Evolutionary conservation across 257 asterid species (phyloP), one percentile per base, ranked within the genome.

Genomic region (Mentha longifolia): DNA sequence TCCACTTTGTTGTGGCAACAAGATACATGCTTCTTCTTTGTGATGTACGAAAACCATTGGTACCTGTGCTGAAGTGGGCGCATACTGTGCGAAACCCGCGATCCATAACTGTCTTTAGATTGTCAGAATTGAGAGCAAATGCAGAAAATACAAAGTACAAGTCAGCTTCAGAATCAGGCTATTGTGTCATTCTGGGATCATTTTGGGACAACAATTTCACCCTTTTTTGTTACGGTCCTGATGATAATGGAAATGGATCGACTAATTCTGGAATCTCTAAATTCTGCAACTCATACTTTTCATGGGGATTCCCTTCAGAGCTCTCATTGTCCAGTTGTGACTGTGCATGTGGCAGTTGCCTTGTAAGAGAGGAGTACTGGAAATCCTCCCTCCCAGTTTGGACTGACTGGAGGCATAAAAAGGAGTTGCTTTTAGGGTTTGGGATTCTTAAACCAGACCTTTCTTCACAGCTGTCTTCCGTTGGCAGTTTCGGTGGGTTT

Each of bases 381-480:
- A 79, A 83, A 66, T 81, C 74, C 35, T 71, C 91, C 45, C 85
- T 82, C 57, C 89, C 88, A 14, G 73, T 41, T 61, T 91, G 98
- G 98, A 77, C 84, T 72, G 91, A 89, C 75, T 91, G 96, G 97
- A 87, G 97, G 81, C 90, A 93, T 82, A 93, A 82, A 64, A 82
- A 77, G 66, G 84, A 76, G 35, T 20, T 81, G 22, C 78, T 83
- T 74, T 50, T 83, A 83, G 98, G 98, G 31, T 89, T 93, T 81
- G 85, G 86, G 54, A 75, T 89, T 76, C 84, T 89, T 33, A 67
- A 74, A 22, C 68, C 79, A 14, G 80, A 81, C 74, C 55, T 81
- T 37, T 76, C 77, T 51, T 69, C 77, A 4, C 63, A 65, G 66
- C 47, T 80, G 71, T 67, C 78, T 60, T 73, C 83, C n/a, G 20